Evolutionary conservation across 768 basidiomycete species (phyloP), one percentile per base, ranked within the genome.

Genomic region (Suillus spraguei): DNA sequence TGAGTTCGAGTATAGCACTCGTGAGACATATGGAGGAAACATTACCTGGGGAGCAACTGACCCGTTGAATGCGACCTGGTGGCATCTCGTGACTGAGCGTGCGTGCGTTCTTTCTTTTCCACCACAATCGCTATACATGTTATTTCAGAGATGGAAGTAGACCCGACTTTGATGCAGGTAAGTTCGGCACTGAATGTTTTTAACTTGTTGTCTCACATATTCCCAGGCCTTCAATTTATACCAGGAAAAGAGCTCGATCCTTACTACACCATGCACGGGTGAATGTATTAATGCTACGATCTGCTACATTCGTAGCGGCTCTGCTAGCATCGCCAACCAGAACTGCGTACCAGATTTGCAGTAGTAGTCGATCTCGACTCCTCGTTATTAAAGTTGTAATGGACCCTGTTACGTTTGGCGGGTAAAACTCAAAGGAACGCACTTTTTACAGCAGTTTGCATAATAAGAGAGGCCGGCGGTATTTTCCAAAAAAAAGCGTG

Each of bases 1-100:
- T 61, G 69, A 71, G 32, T 74, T 76, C 41, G 91, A 92, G 74
- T 93, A 92, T 70, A 87, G 78, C 68, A 87, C 90, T 32, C 86
- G 91, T 49, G 79, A 85, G 60, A 78, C 87, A 0, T 93, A 91
- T 64, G 91, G 89, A 39, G 70, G 69, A 42, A 83, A 75, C 60
- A 73, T 80, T 1, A 78, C 82, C 39, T 92, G 91, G 91, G 78
- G 80, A 35, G 71, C 76, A 3, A 78, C 80, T 60, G 90, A 90
- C 70, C 91, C 91, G 0, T 74, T 93, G 65, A 92, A 92, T 64
- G 89, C 89, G 8, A 92, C 91, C 11, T 92, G 88, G 87, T 92
- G 91, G 91, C 91, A 92, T 68, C 83, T 74, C 52, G 88, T 92
- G 47, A 92, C 91, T 11, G 89, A 91, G 76, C 82, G 89, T 87